Conservation (phyloP, 2,329 filamentous ascomycete species). For the Trichoderma sp. region DNA sequence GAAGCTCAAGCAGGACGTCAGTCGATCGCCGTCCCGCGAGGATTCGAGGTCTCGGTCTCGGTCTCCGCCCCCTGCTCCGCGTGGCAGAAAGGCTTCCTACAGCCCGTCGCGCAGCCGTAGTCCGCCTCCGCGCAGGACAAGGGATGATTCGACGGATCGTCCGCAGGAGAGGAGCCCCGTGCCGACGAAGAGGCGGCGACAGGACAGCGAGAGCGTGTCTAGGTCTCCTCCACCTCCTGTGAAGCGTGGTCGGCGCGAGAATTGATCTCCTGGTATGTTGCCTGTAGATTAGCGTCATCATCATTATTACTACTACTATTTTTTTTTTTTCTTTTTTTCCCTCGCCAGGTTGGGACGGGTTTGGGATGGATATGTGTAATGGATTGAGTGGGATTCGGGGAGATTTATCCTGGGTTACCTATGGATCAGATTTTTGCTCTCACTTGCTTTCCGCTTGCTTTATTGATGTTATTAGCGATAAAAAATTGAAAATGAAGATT, state of each 20-base stretch:
- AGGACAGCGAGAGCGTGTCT: slow-evolving; percentile 32
- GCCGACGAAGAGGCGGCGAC: slow-evolving; percentile 31
- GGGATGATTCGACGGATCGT: neutral
- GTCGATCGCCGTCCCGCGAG: slow-evolving; percentile 33
- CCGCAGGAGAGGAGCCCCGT: slow-evolving; percentile 24
- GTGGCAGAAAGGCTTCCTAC: slow-evolving; percentile 26
- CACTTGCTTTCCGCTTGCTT: too few relatives aligned
- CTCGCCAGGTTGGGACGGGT: neutral
- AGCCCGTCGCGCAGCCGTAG: slow-evolving; percentile 25
- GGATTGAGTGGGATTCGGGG: neutral
- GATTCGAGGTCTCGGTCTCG: slow-evolving; percentile 27
- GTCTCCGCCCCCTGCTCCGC: slow-evolving; percentile 25
- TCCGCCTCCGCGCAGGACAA: slow-evolving; percentile 18
- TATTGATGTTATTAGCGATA: slow-evolving; percentile 4
- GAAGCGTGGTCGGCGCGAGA: slow-evolving; percentile 32
- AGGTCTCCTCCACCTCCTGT: slow-evolving; percentile 33
- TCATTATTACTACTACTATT: neutral
- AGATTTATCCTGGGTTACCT: neutral
- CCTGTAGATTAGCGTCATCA: neutral
- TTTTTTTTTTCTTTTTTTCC: neutral
- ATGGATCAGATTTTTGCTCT: neutral
- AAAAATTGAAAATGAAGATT: neutral
- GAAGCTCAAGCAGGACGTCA: slow-evolving; percentile 24
- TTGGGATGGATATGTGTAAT: neutral
- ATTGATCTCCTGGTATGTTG: slow-evolving; percentile 17